Evolutionary conservation across 1,284 basidiomycete species (phyloP).

Genomic region (Schizopora paradoxa): DNA sequence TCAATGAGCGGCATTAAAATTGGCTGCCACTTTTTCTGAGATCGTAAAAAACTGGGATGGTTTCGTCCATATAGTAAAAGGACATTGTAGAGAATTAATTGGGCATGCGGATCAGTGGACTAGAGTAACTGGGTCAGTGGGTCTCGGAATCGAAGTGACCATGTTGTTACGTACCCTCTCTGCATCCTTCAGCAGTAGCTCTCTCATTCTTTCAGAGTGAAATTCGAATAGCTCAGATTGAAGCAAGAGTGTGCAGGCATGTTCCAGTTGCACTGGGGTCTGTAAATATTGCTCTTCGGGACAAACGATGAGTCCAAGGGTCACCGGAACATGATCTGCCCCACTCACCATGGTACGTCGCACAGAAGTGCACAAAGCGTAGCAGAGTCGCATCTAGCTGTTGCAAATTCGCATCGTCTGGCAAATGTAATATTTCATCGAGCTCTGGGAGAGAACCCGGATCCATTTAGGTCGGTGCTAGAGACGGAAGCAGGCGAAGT

Average conservation of each 20-base stretch:
- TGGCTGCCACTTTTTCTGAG: slow-evolving; percentile 76
- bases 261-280: slow-evolving; percentile 72
- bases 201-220: slow-evolving; percentile 86
- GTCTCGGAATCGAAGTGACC: slow-evolving; percentile 12
- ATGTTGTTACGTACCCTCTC: slow-evolving; percentile 47
- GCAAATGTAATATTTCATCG: slow-evolving; percentile 72
- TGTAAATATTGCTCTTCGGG: slow-evolving; percentile 73
- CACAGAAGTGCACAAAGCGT: slow-evolving; percentile 73
- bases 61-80: slow-evolving; percentile 74
- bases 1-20: slow-evolving; percentile 81
- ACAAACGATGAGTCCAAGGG: slow-evolving; percentile 10
- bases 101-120: slow-evolving; percentile 85
- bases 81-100: slow-evolving; percentile 77
- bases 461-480: not conserved
- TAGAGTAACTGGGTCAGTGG: slow-evolving; percentile 28
- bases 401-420: slow-evolving; percentile 61
- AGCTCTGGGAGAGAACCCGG: slow-evolving; percentile 55
- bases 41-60: slow-evolving; percentile 65
- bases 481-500: slow-evolving; percentile 7
- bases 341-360: slow-evolving; percentile 77
- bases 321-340: slow-evolving; percentile 4
- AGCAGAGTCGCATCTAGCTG: slow-evolving; percentile 74
- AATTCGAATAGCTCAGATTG: slow-evolving; percentile 82
- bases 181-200: slow-evolving; percentile 66
- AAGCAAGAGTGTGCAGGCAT: slow-evolving; percentile 70